Percentiles rank a stretch among this genome's conserved stretches.
Conservation (phyloP, 225 moss, liverwort and hornwort genomes). For the Antitrichia curtipendula region DNA sequence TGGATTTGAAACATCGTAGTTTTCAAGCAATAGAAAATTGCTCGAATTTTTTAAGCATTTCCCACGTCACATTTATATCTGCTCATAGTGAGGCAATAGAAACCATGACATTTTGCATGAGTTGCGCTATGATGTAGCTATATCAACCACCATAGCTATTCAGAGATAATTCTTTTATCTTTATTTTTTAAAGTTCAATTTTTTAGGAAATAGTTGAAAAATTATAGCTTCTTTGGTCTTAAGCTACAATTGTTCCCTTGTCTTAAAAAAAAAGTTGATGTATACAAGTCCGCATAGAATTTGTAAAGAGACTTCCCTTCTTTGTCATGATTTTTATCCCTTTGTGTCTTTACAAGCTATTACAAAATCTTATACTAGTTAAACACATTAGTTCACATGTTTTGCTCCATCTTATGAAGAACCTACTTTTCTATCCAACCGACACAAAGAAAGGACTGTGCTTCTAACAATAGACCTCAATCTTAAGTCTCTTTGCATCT, state of each 20-base stretch:
- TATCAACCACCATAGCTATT: not conserved
- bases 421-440: not conserved
- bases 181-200: not conserved
- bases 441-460: not conserved
- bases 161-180: not conserved
- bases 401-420: not conserved
- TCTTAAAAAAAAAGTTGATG: not conserved
- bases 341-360: accelerated
- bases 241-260: not conserved
- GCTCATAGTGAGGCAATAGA: too few relatives aligned
- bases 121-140: too few relatives aligned
- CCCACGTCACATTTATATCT: too few relatives aligned
- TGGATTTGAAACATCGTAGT: too few relatives aligned
- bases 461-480: not conserved
- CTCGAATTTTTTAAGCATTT: too few relatives aligned
- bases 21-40: too few relatives aligned
- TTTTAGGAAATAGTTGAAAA: not conserved
- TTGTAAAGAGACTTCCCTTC: not conserved
- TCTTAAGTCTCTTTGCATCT: not conserved
- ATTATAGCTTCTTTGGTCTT: not conserved
- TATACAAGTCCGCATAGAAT: not conserved
- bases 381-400: not conserved
- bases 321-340: not conserved
- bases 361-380: not conserved
- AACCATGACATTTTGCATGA: too few relatives aligned